phyloP scores from a whole-genome alignment of 345 rosid species.

The Noccaea bulbosa region DNA sequence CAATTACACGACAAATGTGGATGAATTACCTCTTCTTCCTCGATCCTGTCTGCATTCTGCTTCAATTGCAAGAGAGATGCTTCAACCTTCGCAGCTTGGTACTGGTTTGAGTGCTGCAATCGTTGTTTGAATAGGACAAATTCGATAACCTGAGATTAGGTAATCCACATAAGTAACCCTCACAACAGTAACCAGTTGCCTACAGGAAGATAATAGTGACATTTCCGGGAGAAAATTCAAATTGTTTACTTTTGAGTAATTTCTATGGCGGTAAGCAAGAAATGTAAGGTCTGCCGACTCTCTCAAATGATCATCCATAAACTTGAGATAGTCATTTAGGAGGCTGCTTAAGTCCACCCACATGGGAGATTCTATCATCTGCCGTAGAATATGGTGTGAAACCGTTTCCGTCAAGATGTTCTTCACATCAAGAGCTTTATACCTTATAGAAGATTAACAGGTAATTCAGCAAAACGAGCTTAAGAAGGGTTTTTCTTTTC shows the following conservation, averaged over 20 bases:
- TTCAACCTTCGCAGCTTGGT: constrained; percentile 75
- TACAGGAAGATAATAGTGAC: constrained; percentile 17
- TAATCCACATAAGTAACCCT: constrained; percentile 28
- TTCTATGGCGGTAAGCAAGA: constrained; percentile 97
- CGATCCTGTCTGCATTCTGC: constrained; percentile 73
- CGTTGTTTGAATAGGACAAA: constrained; percentile 93
- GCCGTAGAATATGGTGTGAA: constrained; percentile 85
- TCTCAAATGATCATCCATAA: constrained; percentile 97
- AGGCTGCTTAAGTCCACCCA: constrained; percentile 74
- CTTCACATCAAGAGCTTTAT: constrained; percentile 94
- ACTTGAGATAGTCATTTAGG: constrained; percentile 86
- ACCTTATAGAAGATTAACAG: constrained; percentile 52
- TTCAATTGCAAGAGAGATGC: constrained; percentile 72
- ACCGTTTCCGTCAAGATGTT: constrained; percentile 92
- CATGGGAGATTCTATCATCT: constrained; percentile 81
- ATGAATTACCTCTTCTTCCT: constrained; percentile 69
- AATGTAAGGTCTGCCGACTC: constrained; percentile 98
- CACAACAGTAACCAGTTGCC: neutral
- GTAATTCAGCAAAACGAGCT: constrained; percentile 24
- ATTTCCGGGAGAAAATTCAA: constrained; percentile 13
- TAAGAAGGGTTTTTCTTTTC: neutral
- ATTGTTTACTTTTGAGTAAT: constrained; percentile 82
- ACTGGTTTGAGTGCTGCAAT: constrained; percentile 81
- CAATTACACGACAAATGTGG: constrained; percentile 4
- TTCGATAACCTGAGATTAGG: constrained; percentile 76